Conservation (phyloP, 2,329 filamentous ascomycete species). For the Colletotrichum cereale region DNA sequence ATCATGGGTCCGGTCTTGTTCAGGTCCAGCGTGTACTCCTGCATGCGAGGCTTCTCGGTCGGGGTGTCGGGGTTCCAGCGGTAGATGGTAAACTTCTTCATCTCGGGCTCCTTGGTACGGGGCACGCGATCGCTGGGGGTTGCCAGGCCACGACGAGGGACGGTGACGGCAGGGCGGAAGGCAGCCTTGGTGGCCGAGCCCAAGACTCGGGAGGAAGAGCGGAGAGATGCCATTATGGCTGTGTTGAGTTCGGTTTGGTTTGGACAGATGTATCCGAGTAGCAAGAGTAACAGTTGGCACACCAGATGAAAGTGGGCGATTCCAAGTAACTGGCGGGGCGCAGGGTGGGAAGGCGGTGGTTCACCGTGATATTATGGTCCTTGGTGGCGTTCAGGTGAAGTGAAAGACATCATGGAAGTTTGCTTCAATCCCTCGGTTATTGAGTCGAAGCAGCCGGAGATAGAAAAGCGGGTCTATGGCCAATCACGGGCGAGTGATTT, state of each 20-base stretch:
- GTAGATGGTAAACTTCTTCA: constrained; percentile 99
- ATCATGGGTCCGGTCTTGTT: constrained; percentile 99
- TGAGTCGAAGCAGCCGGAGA: constrained; percentile 16
- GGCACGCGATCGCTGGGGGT: constrained; percentile 67
- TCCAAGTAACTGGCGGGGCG: constrained; percentile 22
- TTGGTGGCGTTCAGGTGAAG: constrained; percentile 35
- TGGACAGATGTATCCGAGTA: not conserved
- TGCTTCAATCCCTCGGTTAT: constrained; percentile 25
- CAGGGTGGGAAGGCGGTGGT: constrained; percentile 19
- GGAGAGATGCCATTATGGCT: constrained; percentile 70
- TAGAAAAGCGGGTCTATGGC: not conserved
- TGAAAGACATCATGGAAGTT: constrained; percentile 36
- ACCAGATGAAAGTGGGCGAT: constrained; percentile 1
- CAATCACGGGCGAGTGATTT: constrained; percentile 16
- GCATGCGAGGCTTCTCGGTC: constrained; percentile 93
- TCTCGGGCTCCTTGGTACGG: constrained; percentile 72
- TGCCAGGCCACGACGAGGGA: constrained; percentile 63
- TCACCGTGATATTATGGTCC: constrained; percentile 21
- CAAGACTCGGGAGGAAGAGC: constrained; percentile 68
- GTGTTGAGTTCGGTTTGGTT: constrained; percentile 11
- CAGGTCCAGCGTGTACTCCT: constrained; percentile 92
- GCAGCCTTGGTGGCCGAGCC: constrained; percentile 57
- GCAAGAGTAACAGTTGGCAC: constrained; percentile 7
- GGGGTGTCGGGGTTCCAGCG: constrained; percentile 97
- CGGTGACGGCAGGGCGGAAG: constrained; percentile 56